Evolutionary conservation across 768 basidiomycete genomes (phyloP).

Genomic region (Auricularia auricula-judae): DNA sequence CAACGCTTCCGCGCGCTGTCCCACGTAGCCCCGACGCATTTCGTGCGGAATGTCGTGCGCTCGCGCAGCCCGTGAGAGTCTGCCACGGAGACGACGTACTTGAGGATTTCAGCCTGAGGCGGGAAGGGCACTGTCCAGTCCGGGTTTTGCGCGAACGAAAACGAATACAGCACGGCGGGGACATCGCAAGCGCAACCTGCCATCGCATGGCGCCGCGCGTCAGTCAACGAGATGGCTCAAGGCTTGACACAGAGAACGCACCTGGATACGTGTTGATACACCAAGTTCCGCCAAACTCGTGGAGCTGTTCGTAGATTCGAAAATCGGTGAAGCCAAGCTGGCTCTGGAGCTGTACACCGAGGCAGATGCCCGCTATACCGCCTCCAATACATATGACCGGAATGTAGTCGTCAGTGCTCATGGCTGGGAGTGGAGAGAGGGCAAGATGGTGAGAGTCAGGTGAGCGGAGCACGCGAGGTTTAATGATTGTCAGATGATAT

Average conservation of each 20-base stretch:
- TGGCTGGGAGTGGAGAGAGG: neutral
- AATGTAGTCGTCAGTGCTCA: neutral
- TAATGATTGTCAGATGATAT: too few species aligned
- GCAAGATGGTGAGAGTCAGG: neutral
- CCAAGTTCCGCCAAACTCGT: conserved; percentile 12
- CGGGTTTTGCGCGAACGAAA: conserved; percentile 3
- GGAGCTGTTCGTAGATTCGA: conserved; percentile 11
- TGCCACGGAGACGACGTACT: neutral
- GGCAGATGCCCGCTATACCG: conserved; percentile 13
- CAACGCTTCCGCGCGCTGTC: neutral
- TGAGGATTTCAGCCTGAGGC: neutral
- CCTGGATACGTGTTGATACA: conserved; percentile 4
- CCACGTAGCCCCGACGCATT: neutral
- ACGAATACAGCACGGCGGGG: conserved; percentile 1
- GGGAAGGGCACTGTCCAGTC: conserved; percentile 10
- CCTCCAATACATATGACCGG: conserved; percentile 11
- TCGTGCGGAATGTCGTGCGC: neutral
- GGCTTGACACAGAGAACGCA: neutral
- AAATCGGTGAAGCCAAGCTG: conserved; percentile 12
- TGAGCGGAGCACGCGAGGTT: neutral
- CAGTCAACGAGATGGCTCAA: neutral
- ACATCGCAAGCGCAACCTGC: neutral
- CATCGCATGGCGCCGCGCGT: neutral
- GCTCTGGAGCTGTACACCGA: conserved; percentile 12
- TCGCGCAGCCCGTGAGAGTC: neutral